phyloP scores from a whole-genome alignment of 768 basidiomycete species.

The Boletus rubropictus region DNA sequence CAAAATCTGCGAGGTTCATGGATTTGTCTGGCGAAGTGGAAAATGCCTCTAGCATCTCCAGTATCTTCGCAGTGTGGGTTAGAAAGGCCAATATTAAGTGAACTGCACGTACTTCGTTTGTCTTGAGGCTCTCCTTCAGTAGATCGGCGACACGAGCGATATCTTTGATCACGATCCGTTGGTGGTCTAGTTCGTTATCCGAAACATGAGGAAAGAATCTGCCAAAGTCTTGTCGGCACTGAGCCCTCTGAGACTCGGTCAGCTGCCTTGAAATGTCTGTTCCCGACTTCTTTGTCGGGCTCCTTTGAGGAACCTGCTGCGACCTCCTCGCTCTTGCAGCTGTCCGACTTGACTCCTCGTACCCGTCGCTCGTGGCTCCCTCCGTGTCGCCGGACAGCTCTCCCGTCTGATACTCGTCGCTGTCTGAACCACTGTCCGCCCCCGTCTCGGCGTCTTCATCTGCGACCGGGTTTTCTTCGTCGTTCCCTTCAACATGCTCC shows the following conservation, averaged over 20 bases:
- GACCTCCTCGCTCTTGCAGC: constrained; percentile 8
- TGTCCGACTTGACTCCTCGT: constrained; percentile 15
- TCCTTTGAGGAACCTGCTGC: constrained; percentile 1
- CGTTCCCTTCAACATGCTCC: constrained; percentile 24
- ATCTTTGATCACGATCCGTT: constrained; percentile 63
- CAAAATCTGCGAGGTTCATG: constrained; percentile 64
- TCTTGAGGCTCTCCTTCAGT: constrained; percentile 65
- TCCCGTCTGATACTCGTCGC: constrained; percentile 24
- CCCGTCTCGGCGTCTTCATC: constrained; percentile 19
- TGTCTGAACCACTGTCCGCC: constrained; percentile 28
- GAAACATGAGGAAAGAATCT: constrained; percentile 65
- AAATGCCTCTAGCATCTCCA: constrained; percentile 77
- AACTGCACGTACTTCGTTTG: constrained; percentile 55
- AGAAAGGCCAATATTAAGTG: not conserved
- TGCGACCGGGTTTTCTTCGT: constrained; percentile 5
- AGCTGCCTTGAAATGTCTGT: constrained; percentile 24
- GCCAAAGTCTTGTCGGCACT: constrained; percentile 55
- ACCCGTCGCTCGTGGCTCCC: constrained; percentile 29
- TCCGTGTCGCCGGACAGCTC: constrained; percentile 23
- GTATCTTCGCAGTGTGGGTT: constrained; percentile 44
- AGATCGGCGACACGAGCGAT: constrained; percentile 53
- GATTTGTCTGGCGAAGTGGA: constrained; percentile 66
- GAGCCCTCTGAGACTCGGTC: constrained; percentile 47
- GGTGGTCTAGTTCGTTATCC: constrained; percentile 40
- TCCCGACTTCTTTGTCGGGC: constrained; percentile 1